These are phyloP conservation scores for Populus trichocarpa DNA, from an alignment of 441 rosid species.

Conservation along the genomic window DNA sequence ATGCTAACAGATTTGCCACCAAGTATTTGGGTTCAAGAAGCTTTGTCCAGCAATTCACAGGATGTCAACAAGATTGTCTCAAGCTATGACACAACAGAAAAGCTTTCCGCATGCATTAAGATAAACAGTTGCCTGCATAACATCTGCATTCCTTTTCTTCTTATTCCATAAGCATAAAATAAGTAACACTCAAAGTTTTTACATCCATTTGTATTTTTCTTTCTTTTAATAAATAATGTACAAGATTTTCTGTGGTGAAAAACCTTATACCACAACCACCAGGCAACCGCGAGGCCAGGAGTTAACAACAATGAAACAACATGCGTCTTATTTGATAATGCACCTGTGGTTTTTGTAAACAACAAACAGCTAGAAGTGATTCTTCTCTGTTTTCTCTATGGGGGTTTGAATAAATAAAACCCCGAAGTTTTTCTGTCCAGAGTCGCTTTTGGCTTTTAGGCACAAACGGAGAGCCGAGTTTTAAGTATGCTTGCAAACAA, in stretches of 20 bases:
- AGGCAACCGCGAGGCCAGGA: neutral
- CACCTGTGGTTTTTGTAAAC: neutral
- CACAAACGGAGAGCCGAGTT: neutral
- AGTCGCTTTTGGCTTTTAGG: neutral
- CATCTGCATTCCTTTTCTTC: neutral
- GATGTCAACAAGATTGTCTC: neutral
- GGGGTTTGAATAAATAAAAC: neutral
- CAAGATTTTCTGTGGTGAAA: neutral
- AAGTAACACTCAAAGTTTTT: neutral
- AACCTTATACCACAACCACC: neutral
- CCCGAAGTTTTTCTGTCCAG: neutral
- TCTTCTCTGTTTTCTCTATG: neutral
- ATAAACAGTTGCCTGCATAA: neutral
- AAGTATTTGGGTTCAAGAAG: neutral
- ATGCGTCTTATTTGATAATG: neutral
- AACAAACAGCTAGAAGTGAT: too few species aligned
- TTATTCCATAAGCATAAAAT: neutral
- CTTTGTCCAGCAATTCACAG: neutral
- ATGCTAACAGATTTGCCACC: neutral
- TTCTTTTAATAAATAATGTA: neutral
- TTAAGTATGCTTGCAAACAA: neutral
- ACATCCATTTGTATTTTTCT: neutral
- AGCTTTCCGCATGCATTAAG: neutral
- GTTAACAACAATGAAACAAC: neutral
- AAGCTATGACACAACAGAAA: neutral